Conservation (phyloP, 1,139 yeast genomes). For the Yamadazyma diospyri region DNA sequence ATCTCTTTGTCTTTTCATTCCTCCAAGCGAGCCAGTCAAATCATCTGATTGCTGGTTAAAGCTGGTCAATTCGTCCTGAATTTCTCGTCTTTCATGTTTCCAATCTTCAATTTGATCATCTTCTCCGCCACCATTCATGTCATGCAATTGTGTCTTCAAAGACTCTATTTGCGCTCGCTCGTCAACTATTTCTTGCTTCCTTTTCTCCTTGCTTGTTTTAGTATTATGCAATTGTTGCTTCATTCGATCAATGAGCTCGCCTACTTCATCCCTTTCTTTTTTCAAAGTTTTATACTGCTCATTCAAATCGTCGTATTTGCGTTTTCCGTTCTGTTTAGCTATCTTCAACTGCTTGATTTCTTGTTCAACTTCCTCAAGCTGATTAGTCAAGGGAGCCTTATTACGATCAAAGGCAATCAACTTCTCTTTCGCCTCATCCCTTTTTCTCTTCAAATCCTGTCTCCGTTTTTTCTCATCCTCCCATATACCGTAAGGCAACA, state of each 20-base stretch:
- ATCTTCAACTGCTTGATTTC: background rate
- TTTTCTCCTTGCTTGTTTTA: conserved; percentile 4
- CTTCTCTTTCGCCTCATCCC: conserved; percentile 36
- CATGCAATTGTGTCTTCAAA: conserved; percentile 1
- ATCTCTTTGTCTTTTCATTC: conserved; percentile 15
- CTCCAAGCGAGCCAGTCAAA: conserved; percentile 4
- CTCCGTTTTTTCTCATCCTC: conserved; percentile 50
- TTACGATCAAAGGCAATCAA: conserved; percentile 27
- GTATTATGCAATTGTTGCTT: conserved; percentile 1
- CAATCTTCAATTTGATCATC: conserved; percentile 1
- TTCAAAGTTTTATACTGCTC: background rate
- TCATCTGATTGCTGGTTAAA: conserved; percentile 16
- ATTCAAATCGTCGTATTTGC: background rate
- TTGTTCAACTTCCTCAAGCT: conserved; percentile 8
- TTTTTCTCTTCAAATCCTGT: conserved; percentile 36
- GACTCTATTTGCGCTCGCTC: conserved; percentile 7
- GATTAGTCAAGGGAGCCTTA: conserved; percentile 29
- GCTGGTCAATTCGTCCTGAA: conserved; percentile 9
- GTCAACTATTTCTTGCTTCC: conserved; percentile 10
- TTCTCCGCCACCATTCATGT: conserved; percentile 3
- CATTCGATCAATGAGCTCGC: conserved; percentile 1
- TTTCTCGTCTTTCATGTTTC: conserved; percentile 2
- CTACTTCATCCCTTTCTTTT: background rate
- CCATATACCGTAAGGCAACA: conserved; percentile 61
- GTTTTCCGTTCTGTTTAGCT: background rate